A percentile compares a stretch with the other conserved stretches of the same genome.
phyloP scores from a whole-genome alignment of 1,139 yeast genomes.

The Wickerhamiella infanticola region DNA sequence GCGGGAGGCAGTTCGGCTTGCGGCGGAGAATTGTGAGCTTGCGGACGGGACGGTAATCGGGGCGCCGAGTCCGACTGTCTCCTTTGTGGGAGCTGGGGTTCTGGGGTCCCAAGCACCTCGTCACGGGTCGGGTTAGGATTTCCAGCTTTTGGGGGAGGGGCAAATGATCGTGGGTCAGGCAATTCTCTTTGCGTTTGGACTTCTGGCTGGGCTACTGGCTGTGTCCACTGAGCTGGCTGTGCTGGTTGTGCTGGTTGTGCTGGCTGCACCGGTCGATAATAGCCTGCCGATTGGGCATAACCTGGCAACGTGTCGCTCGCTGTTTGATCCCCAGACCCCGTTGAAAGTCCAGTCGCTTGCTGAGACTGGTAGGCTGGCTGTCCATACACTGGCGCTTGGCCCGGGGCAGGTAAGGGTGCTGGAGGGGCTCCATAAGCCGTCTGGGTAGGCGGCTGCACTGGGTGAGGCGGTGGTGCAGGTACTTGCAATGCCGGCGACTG shows the following conservation, averaged over 20 bases:
- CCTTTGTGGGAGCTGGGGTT: constrained; percentile 8
- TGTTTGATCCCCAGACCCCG: too few species aligned
- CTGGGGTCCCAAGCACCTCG: background rate
- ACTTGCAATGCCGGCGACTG: too few species aligned
- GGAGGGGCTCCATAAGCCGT: background rate
- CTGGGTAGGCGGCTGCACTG: constrained; percentile 1
- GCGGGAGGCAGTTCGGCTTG: background rate
- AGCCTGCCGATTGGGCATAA: constrained; percentile 7
- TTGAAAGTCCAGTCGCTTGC: too few species aligned
- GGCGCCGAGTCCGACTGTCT: background rate
- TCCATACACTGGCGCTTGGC: too few species aligned
- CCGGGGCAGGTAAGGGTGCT: too few species aligned
- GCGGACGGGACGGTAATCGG: background rate
- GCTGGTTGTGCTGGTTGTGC: constrained; percentile 13
- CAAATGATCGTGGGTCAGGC: constrained; percentile 10
- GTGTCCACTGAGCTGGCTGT: constrained; percentile 8
- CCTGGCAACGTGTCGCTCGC: too few species aligned
- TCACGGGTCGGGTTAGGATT: constrained; percentile 5
- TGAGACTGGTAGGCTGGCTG: too few species aligned
- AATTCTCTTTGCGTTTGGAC: constrained; percentile 3
- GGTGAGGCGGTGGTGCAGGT: too few species aligned
- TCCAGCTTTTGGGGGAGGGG: constrained; percentile 15
- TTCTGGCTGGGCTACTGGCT: background rate
- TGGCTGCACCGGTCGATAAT: constrained; percentile 7
- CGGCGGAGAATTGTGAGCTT: background rate